Percentiles rank a stretch among this genome's conserved stretches.
Evolutionary conservation across 441 rosid genomes (phyloP).

Genomic region (Theobroma grandiflorum): DNA sequence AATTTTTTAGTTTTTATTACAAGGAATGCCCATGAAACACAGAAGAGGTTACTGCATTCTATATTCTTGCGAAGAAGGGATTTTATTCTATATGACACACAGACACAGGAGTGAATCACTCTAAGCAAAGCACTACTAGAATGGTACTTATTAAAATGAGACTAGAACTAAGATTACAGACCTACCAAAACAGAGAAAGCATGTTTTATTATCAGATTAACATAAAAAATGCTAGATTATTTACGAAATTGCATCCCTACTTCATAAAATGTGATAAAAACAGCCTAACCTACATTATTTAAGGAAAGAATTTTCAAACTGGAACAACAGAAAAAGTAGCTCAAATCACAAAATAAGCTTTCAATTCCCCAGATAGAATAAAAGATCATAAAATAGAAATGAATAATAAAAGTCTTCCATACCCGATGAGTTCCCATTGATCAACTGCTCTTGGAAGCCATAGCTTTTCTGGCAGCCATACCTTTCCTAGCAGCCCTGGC

Average conservation of each 20-base stretch:
- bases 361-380: neutral
- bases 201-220: neutral
- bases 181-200: neutral
- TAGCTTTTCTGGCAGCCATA: conserved; percentile 60
- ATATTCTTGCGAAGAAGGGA: neutral
- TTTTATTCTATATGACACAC: neutral
- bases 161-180: neutral
- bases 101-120: neutral
- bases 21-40: neutral
- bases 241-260: neutral
- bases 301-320: neutral
- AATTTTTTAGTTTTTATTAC: neutral
- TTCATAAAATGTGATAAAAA: neutral
- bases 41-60: neutral
- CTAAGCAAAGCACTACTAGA: neutral
- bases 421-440: conserved; percentile 32
- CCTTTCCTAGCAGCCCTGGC: conserved; percentile 77
- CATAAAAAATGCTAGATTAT: neutral
- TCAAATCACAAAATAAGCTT: neutral
- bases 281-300: neutral
- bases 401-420: conserved; percentile 21
- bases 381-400: neutral
- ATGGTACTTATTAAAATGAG: neutral
- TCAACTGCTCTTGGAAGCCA: conserved; percentile 61
- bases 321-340: neutral